Evolutionary conservation across 306 rosid genomes (phyloP), one percentile per base, ranked within the genome.

Genomic region (Hippophae rhamnoides): DNA sequence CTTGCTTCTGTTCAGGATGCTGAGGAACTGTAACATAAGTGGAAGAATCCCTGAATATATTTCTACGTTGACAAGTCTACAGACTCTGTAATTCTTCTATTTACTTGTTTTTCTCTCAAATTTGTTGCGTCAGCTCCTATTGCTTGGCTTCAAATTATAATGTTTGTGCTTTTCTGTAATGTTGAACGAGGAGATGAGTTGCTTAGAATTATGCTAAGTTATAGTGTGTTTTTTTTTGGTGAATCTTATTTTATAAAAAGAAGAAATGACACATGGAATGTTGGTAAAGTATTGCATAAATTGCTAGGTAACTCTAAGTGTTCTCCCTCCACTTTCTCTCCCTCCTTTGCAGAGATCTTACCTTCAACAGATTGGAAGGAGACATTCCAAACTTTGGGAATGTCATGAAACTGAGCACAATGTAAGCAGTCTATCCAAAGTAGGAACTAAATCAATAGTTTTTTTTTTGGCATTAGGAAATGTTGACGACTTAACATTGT

Each of bases 321-420:
- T 31, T 31, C 5, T 31, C 5, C 5, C 38, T 5, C 38, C 38
- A 18, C 5, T 31, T 31, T 31, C 38, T 31, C 23, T 18, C 23
- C 5, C 40, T 41, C 6, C 27, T 26, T 54, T 43, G 58, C 69
- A 70, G 74, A 31, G 74, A 70, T 63, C 69, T 70, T 56, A 63
- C 69, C 74, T 70, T 56, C 56, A 70, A 70, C 59, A 62, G 59
- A 56, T 43, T 70, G 64, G 10, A 27, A 56, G 74, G 69, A 1
- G 25, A 2, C 14, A 62, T 70, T 52, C 74, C 74, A 2, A 50
- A 63, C 43, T 50, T 70, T 42, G 74, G 9, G 9, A 8, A 57
- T 12, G 0, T 56, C 13, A 1, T 31, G 51, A 3, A 14, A 56
- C 23, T 70, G 54, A 13, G 41, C 59, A 70, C 69, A 27, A 41